Conservation (phyloP, 2,329 filamentous ascomycete species). For the Phaeophleospora eucalypticola region DNA sequence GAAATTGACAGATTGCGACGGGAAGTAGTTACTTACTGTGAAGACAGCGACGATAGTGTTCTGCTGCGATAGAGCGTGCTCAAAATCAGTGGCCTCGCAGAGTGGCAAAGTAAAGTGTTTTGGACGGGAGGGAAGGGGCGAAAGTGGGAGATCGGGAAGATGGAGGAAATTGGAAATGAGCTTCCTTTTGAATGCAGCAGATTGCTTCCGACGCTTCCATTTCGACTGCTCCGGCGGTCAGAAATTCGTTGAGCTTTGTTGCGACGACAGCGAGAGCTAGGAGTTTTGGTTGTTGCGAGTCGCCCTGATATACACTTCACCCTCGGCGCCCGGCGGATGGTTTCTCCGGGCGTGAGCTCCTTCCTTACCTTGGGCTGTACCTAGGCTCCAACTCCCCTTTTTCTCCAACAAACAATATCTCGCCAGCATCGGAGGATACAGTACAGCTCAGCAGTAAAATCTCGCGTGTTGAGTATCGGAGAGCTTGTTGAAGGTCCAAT, state of each 20-base stretch:
- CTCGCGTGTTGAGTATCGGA: too few relatives aligned
- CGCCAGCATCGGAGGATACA: too few relatives aligned
- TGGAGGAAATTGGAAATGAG: slow-evolving; percentile 9
- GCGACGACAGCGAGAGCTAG: slow-evolving; percentile 20
- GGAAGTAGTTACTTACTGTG: background rate
- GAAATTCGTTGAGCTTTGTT: slow-evolving; percentile 18
- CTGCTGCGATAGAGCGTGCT: background rate
- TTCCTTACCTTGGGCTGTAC: too few relatives aligned
- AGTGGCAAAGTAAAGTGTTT: background rate
- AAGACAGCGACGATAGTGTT: background rate
- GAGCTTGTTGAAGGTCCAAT: too few relatives aligned
- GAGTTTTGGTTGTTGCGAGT: slow-evolving; percentile 4
- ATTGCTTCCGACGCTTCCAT: slow-evolving; percentile 19
- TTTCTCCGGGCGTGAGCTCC: too few relatives aligned
- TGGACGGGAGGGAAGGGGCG: background rate
- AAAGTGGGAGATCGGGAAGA: slow-evolving; percentile 13
- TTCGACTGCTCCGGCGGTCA: slow-evolving; percentile 12
- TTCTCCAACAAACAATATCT: too few relatives aligned
- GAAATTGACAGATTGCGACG: background rate
- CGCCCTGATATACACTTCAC: background rate
- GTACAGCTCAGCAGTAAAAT: too few relatives aligned
- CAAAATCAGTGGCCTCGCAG: background rate
- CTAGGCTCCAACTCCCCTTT: too few relatives aligned
- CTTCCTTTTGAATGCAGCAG: slow-evolving; percentile 13
- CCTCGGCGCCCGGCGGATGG: too few relatives aligned